Evolutionary conservation across 441 rosid species (phyloP).

Genomic region (Omphalea diandra): DNA sequence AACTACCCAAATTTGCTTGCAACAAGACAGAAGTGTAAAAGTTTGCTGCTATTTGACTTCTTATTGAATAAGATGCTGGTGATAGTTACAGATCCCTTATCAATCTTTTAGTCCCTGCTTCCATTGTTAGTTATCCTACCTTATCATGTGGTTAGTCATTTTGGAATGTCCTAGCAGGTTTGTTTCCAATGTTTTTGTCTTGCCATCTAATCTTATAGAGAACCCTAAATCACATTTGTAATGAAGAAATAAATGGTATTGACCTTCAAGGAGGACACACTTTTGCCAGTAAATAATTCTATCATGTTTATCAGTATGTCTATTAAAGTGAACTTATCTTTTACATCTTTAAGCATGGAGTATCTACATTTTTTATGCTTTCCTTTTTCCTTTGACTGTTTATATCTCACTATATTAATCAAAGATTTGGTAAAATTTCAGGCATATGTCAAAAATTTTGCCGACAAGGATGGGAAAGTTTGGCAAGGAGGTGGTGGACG

Average conservation of each 20-base stretch:
- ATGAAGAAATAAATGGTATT: background rate
- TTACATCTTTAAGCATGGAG: background rate
- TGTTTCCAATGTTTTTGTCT: background rate
- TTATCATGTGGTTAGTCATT: background rate
- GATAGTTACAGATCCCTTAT: background rate
- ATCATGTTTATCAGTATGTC: background rate
- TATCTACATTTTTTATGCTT: background rate
- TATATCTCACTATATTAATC: background rate
- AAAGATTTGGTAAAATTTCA: conserved; percentile 28
- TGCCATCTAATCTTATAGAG: background rate
- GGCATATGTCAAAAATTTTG: conserved; percentile 71
- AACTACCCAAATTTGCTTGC: background rate
- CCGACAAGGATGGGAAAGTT: conserved; percentile 92
- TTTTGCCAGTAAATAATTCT: background rate
- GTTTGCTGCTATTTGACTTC: background rate
- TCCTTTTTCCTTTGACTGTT: background rate
- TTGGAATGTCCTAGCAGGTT: background rate
- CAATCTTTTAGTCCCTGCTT: background rate
- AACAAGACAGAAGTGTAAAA: background rate
- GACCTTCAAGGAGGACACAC: background rate
- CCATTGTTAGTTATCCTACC: background rate
- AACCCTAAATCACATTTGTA: background rate
- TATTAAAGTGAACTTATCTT: background rate
- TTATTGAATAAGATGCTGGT: background rate
- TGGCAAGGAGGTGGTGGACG: conserved; percentile 99